Base-by-base conservation (phyloP, 1,139 yeast species). In the Insectozyma bohioensis region DNA sequence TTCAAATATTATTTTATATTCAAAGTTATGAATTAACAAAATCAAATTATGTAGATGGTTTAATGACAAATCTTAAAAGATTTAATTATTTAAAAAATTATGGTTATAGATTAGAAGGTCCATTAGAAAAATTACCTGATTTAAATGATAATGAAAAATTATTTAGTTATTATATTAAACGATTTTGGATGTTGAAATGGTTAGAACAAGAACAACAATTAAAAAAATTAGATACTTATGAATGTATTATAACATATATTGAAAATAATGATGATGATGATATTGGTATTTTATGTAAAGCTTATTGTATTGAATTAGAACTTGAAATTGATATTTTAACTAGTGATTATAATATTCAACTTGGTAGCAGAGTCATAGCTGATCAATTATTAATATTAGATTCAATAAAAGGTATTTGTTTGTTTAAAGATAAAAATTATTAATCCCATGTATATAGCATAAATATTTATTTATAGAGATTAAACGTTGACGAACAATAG, bases 311-410 rank as follows among this genome's bases (percentile, higher is more conserved):
- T 32, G 71, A 72, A n/a, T 46, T 71, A 33, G 73, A 64, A n/a
- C 43, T 73, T 7, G 72, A 67, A 34, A 69, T 74, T n/a, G 68
- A 69, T 10, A 51, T 75, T 5, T 34, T 58, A 14, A 39, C 52
- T 4, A 33, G 36, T 4, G 47, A 47, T 10, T 38, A 45, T 7
- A 48, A 46, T 5, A 43, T 56, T 1, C 44, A 52, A 15, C 49
- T 72, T n/a, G 84, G 83, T 2, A 64, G 63, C 30, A 58, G 61
- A 22, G 38, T 73, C 6, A 49, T 59, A 14, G 69, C 78, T 35
- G 58, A 68, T 18, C 52, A 58, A 28, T 56, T 78, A 10, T 4
- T 29, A 6, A 17, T 54, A 27, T 46, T 73, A 13, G 63, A 72
- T 39, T 54, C 71, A 1, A 39, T 58, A 1, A 46, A 44, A 2